Evolutionary conservation across 2,329 filamentous ascomycete species (phyloP).

Genomic region (Biscogniauxia mediterranea): DNA sequence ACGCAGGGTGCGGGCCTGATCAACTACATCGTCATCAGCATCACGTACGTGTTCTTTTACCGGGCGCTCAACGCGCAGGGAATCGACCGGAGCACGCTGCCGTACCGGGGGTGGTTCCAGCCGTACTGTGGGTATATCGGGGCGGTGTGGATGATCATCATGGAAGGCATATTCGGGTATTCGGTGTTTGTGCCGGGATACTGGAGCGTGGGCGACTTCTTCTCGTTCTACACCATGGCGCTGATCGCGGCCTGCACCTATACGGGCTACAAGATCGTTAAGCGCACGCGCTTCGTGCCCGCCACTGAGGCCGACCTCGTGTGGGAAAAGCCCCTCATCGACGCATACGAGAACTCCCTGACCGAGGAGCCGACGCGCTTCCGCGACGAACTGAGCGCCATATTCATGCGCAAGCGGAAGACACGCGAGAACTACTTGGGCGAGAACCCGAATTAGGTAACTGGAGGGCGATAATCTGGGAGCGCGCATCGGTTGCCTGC

Average conservation of each 20-base stretch:
- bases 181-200: conserved; percentile 41
- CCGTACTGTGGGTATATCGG: conserved; percentile 55
- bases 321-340: conserved; percentile 59
- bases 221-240: conserved; percentile 51
- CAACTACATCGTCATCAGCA: conserved; percentile 59
- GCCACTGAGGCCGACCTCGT: conserved; percentile 57
- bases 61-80: conserved; percentile 50
- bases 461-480: too few species aligned
- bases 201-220: conserved; percentile 37
- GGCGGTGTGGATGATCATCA: conserved; percentile 40
- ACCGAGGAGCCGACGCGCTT: conserved; percentile 43
- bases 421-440: conserved; percentile 24
- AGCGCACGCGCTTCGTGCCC: conserved; percentile 54
- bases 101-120: conserved; percentile 59
- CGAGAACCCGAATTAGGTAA: conserved; percentile 15
- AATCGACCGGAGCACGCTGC: conserved; percentile 50
- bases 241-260: conserved; percentile 48
- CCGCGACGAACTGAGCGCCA: conserved; percentile 43
- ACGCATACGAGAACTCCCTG: conserved; percentile 50
- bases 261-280: conserved; percentile 63
- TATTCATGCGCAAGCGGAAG: conserved; percentile 35
- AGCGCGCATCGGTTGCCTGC: too few species aligned
- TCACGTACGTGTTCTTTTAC: conserved; percentile 60
- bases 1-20: conserved; percentile 46
- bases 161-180: conserved; percentile 56